Conservation (phyloP, 768 basidiomycete genomes). For the Mycena floridula region DNA sequence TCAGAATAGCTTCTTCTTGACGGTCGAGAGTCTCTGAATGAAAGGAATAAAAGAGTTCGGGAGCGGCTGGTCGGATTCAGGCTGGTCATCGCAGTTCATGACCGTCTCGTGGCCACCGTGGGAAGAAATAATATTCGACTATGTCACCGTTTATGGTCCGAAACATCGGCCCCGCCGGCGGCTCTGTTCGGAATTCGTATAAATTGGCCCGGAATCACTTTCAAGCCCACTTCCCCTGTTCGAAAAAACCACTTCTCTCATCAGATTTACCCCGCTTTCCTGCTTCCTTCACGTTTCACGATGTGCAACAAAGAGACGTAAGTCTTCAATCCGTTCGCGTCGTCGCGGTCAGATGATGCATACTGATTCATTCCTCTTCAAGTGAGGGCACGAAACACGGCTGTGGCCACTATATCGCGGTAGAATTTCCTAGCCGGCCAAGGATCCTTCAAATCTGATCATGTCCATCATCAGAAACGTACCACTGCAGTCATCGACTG, state of each 20-base stretch:
- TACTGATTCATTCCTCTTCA: slow-evolving; percentile 17
- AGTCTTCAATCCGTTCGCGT: slow-evolving; percentile 15
- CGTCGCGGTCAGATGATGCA: no score
- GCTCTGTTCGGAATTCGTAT: background rate
- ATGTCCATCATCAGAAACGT: slow-evolving; percentile 33
- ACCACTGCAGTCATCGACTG: slow-evolving; percentile 53
- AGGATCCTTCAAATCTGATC: slow-evolving; percentile 5
- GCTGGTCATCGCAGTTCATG: no score
- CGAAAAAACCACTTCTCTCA: no score
- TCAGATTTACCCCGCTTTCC: background rate
- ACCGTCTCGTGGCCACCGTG: no score
- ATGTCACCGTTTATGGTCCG: no score
- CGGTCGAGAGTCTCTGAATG: slow-evolving; percentile 77
- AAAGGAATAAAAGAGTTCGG: slow-evolving; percentile 88
- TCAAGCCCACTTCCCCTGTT: no score
- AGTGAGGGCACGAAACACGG: slow-evolving; percentile 74
- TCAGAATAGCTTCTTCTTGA: slow-evolving; percentile 35
- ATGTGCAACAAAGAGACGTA: slow-evolving; percentile 60
- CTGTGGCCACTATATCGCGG: slow-evolving; percentile 72
- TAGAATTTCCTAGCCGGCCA: slow-evolving; percentile 9
- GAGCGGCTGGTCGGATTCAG: slow-evolving; percentile 61
- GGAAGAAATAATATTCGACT: no score
- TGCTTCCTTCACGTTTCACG: slow-evolving; percentile 10
- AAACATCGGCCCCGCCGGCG: no score
- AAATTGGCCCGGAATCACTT: background rate